Evolutionary conservation across 2,329 filamentous ascomycete genomes (phyloP).

Genomic region (Metarhizium humberi): DNA sequence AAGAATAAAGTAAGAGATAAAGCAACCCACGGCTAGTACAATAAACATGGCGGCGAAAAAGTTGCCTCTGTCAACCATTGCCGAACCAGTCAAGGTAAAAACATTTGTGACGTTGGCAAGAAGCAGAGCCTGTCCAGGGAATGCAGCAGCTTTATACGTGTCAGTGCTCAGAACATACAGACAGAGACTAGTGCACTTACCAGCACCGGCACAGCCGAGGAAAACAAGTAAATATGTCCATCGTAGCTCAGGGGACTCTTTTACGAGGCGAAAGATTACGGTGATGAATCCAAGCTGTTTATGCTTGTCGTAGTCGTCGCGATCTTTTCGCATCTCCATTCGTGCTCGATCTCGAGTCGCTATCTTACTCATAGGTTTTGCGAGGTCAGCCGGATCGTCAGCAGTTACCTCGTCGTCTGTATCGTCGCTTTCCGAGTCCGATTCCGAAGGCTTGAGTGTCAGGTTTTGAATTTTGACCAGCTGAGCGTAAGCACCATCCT

Average conservation of each 20-base stretch:
- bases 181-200: no score
- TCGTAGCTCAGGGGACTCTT: conserved; percentile 26
- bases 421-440: neutral
- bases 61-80: conserved; percentile 30
- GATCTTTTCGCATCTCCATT: no score
- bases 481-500: conserved; percentile 9
- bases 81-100: conserved; percentile 24
- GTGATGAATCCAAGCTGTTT: neutral
- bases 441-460: neutral
- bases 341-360: no score
- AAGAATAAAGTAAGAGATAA: conserved; percentile 32
- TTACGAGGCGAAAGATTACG: conserved; percentile 24
- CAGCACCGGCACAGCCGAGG: conserved; percentile 17
- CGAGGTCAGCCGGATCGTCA: neutral
- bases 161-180: no score
- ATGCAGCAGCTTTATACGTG: conserved; percentile 20
- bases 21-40: conserved; percentile 34
- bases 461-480: neutral
- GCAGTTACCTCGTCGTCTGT: conserved; percentile 1
- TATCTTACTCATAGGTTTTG: no score
- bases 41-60: conserved; percentile 49
- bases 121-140: conserved; percentile 34
- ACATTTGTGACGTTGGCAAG: conserved; percentile 31
- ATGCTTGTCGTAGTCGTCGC: no score
- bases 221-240: conserved; percentile 26